Evolutionary conservation across 345 rosid species (phyloP), one percentile per base, ranked within the genome.

Genomic region (Syzygium grande): DNA sequence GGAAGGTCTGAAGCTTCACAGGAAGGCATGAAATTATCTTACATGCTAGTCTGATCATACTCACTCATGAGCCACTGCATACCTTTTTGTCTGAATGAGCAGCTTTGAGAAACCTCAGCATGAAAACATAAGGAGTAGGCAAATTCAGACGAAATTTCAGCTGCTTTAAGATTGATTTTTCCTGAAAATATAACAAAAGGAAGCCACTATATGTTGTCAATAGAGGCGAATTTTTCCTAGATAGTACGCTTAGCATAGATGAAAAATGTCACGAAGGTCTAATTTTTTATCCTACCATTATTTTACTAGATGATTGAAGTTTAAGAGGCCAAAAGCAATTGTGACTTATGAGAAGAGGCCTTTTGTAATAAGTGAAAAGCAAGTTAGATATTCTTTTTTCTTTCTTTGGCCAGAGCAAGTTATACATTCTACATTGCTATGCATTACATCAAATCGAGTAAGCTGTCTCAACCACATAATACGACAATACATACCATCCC

Each of bases 91-190:
- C 95, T 52, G 99, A 93, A 88, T 91, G 95, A 89, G 99, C 98
- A 92, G 98, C 99, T 93, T 95, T 98, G 54, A 98, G 95, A 91
- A 98, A 98, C 90, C 98, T 94, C 87, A 96, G 89, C 99, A 96
- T 93, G 94, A 98, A 98, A 88, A 96, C 98, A 87, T 98, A 96
- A 9, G 98, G 94, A 55, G 99, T 96, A 52, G 99, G 97, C 46
- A 89, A 88, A 90, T 98, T 98, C 59, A 98, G 92, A 86, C 99
- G 98, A 84, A 96, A 98, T 89, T 95, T 96, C 93, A 98, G 89
- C 88, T 89, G 90, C 91, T 92, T 94, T 38, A 98, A 96, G 87
- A 98, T 90, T 29, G 91, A 90, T 90, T 95, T 96, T 92, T 98
- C 99, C 98, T 98, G 93, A 84, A 90, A 91, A 83, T 55, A 14